Evolutionary conservation across 2,329 filamentous ascomycete species (phyloP).

Genomic region (Drechslerella stenobrocha): DNA sequence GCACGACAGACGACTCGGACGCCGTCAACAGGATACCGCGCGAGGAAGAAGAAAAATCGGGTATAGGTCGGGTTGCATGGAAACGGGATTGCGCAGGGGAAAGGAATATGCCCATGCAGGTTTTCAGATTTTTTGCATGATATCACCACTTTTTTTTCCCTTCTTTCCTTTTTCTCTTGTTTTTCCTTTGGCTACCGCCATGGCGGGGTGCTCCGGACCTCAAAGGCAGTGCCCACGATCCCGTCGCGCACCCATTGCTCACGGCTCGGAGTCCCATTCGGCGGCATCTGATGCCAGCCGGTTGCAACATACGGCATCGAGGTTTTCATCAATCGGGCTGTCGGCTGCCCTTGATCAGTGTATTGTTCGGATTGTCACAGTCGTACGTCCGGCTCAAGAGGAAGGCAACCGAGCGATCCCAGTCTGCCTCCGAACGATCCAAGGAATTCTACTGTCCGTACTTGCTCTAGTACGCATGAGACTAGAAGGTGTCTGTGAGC

Average conservation of each 20-base stretch:
- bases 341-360: slow-evolving; percentile 22
- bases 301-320: slow-evolving; percentile 28
- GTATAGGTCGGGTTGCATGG: neutral
- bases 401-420: slow-evolving; percentile 25
- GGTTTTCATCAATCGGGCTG: slow-evolving; percentile 7
- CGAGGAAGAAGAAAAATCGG: too few relatives aligned
- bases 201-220: neutral
- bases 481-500: slow-evolving; percentile 14
- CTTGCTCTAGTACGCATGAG: slow-evolving; percentile 15
- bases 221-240: too few relatives aligned
- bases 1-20: too few relatives aligned
- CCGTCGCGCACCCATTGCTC: too few relatives aligned
- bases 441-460: slow-evolving; percentile 17
- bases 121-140: neutral
- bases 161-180: neutral
- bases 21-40: too few relatives aligned
- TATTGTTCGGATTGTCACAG: neutral
- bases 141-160: neutral
- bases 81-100: neutral
- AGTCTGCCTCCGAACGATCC: slow-evolving; percentile 4
- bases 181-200: neutral
- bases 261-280: slow-evolving; percentile 15
- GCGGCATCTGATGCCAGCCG: slow-evolving; percentile 1
- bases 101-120: neutral
- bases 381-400: slow-evolving; percentile 13